These are phyloP conservation scores for Dothistroma pini DNA, from an alignment of 2,329 filamentous ascomycete genomes.

Conservation along the genomic window DNA sequence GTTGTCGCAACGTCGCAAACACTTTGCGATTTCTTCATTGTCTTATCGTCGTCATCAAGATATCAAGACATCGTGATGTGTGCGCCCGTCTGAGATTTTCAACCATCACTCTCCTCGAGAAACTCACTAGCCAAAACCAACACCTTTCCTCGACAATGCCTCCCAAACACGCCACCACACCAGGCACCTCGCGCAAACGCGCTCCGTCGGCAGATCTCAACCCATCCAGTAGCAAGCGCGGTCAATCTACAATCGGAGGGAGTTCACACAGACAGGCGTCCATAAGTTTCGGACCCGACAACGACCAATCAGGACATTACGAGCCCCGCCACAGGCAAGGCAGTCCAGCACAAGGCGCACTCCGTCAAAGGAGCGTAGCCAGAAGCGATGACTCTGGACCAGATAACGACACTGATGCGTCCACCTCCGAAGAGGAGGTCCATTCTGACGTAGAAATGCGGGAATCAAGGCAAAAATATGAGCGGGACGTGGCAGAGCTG, in stretches of 20 bases:
- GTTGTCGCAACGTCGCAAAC: background rate
- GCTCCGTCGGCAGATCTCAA: background rate
- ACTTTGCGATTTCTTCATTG: background rate
- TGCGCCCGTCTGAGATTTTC: background rate
- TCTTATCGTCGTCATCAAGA: background rate
- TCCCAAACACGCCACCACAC: background rate
- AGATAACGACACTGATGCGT: background rate
- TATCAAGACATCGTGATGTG: background rate
- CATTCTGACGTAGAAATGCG: no score
- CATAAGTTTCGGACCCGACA: background rate
- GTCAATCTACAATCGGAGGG: background rate
- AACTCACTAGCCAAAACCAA: background rate
- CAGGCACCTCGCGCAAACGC: background rate
- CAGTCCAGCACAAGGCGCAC: background rate
- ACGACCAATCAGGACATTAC: background rate
- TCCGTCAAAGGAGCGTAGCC: background rate
- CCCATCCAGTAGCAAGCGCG: background rate
- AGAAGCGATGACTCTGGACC: background rate
- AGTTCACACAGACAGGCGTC: background rate
- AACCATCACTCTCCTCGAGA: background rate
- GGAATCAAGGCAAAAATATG: no score
- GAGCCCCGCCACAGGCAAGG: background rate
- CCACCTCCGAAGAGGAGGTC: no score
- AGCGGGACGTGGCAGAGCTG: no score
- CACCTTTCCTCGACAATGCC: background rate